phyloP scores from a whole-genome alignment of 1,284 basidiomycete genomes.

The Tylopilus orsonianus region DNA sequence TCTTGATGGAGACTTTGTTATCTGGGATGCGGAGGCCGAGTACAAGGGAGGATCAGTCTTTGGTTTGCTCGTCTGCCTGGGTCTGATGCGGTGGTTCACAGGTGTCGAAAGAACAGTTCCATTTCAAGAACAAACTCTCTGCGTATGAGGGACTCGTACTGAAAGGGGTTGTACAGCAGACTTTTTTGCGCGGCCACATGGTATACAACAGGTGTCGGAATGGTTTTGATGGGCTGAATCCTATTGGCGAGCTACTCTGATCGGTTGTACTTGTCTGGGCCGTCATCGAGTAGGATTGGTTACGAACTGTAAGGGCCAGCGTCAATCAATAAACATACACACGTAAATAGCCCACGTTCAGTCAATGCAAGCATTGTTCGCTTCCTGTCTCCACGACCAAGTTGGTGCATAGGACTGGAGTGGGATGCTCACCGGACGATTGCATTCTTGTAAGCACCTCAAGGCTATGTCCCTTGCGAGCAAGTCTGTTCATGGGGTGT shows the following conservation, averaged over 20 bases:
- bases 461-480: not conserved
- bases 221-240: slow-evolving; percentile 36
- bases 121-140: slow-evolving; percentile 92
- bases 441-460: slow-evolving; percentile 3
- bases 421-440: slow-evolving; percentile 17
- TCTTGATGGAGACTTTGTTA: slow-evolving; percentile 79
- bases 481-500: slow-evolving; percentile 8
- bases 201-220: slow-evolving; percentile 52
- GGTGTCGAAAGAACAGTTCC: slow-evolving; percentile 71
- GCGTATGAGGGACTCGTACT: slow-evolving; percentile 80
- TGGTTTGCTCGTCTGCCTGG: not conserved
- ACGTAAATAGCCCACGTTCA: not conserved
- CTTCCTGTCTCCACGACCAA: not conserved
- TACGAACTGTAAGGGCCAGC: too few relatives aligned
- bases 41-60: slow-evolving; percentile 46
- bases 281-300: too few relatives aligned
- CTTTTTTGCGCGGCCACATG: slow-evolving; percentile 72
- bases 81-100: slow-evolving; percentile 32
- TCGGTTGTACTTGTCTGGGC: too few relatives aligned
- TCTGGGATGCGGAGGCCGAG: slow-evolving; percentile 76
- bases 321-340: too few relatives aligned
- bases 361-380: too few relatives aligned
- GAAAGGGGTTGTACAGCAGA: slow-evolving; percentile 70
- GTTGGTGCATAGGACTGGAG: not conserved
- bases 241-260: slow-evolving; percentile 36